A percentile compares a stretch with the other conserved stretches of the same genome.
Conservation (phyloP, 2,329 filamentous ascomycete species). For the Arthrobotrys musiformis region DNA sequence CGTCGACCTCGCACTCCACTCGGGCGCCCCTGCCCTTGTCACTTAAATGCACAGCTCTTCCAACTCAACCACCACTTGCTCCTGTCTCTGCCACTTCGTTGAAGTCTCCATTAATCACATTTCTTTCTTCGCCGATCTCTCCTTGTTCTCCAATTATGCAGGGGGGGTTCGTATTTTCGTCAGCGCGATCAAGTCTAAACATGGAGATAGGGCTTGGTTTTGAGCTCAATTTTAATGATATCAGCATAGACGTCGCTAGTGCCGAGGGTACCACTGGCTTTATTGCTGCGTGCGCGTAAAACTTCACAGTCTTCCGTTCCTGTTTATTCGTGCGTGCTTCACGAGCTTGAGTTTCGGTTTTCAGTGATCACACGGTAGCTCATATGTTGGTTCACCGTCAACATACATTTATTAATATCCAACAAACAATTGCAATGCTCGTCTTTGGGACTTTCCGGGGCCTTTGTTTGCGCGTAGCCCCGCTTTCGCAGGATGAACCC, state of each 20-base stretch:
- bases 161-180: constrained; percentile 28
- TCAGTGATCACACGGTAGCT: not conserved
- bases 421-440: not conserved
- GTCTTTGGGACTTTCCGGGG: constrained; percentile 1
- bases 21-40: constrained; percentile 20
- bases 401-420: constrained; percentile 12
- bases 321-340: constrained; percentile 11
- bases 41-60: constrained; percentile 12
- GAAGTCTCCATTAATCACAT: constrained; percentile 41
- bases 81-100: constrained; percentile 20
- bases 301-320: not conserved
- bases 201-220: constrained; percentile 41
- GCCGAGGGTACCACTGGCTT: constrained; percentile 32
- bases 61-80: constrained; percentile 12
- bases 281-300: constrained; percentile 45
- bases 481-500: no score
- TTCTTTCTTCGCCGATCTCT: constrained; percentile 45
- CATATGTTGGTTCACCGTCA: constrained; percentile 18
- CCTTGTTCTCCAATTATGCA: constrained; percentile 40
- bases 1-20: constrained; percentile 42
- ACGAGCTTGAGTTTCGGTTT: not conserved
- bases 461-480: constrained; percentile 10
- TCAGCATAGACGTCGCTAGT: not conserved
- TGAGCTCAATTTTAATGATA: constrained; percentile 33
- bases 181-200: constrained; percentile 35